Evolutionary conservation across 805 yeast species (phyloP).

Genomic region (Lipomyces anomalus): DNA sequence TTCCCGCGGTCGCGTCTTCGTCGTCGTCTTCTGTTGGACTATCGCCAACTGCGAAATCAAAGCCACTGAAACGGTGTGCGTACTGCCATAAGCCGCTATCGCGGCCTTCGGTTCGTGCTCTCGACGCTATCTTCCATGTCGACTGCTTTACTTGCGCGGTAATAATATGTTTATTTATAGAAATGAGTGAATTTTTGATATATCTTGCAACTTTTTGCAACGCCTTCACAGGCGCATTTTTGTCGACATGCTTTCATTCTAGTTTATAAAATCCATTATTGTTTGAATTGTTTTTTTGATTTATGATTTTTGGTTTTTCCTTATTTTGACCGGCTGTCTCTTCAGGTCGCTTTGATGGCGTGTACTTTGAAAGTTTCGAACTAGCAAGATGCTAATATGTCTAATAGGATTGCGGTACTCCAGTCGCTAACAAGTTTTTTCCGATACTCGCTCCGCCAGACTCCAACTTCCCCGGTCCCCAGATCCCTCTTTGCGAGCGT

Average conservation of each 20-base stretch:
- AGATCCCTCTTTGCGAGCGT: conserved; percentile 72
- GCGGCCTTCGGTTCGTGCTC: conserved; percentile 20
- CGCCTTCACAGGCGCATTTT: no score
- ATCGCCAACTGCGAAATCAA: no score
- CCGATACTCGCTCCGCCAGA: conserved; percentile 49
- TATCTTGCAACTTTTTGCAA: no score
- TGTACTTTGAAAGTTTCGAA: background rate
- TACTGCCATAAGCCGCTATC: conserved; percentile 11
- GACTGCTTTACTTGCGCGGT: conserved; percentile 24
- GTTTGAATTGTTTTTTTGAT: background rate
- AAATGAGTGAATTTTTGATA: no score
- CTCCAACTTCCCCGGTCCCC: background rate
- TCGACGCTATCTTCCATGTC: conserved; percentile 16
- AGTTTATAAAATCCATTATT: no score
- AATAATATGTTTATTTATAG: conserved; percentile 2
- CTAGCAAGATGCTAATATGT: background rate
- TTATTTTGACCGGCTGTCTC: background rate
- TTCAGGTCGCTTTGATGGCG: background rate
- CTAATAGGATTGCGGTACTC: conserved; percentile 60
- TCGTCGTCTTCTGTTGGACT: no score
- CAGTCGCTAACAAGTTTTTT: conserved; percentile 82
- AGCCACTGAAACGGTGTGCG: no score
- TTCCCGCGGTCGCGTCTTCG: no score
- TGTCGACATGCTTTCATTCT: no score
- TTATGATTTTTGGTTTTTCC: conserved; percentile 1